Evolutionary conservation across 2,329 filamentous ascomycete genomes (phyloP), one percentile per base, ranked within the genome.

Genomic region (Alternaria triticina): DNA sequence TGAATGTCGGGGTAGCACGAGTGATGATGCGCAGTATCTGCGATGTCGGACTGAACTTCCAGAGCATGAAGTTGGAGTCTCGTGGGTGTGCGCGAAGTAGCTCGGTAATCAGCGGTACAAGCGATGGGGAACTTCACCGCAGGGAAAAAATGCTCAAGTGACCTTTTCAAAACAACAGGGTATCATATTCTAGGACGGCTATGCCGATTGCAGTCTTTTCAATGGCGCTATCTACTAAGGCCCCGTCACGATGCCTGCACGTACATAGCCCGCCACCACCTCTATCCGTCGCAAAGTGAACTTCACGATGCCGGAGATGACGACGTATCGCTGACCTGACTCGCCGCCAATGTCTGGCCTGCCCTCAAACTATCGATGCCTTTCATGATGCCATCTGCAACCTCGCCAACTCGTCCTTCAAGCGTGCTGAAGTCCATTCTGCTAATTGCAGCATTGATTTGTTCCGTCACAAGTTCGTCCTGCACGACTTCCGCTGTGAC

Each of bases 401-500:
- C 72, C 57, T 78, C 77, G 62, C 91, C 89, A 1, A 91, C 91
- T 68, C 92, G 90, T 58, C 81, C 83, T 51, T 86, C 83, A 46
- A 94, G 86, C 27, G 79, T 82, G 43, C 81, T 79, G 22, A 93
- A 86, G 74, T 93, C 86, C 62, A 93, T 86, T 57, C 89, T 85
- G 72, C 83, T 82, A 68, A 94, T 78, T 11, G 89, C 91, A 75
- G 89, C 86, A 62, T 91, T 89, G 65, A 93, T 86, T 56, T 90
- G 88, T 72, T 90, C 89, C 36, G 92, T 82, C 8, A 94, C 91
- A 65, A 92, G 90, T 65, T 88, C 85, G 66, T 95, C 91, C 83
- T 94, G 91, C 86, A 96, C 91, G 23, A 92, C 88, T 73, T 91
- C 88, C 36, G 86, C 83, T 86, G 91, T 93, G 28, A 93, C 79